Conservation (phyloP, 2,329 filamentous ascomycete species). For the Pseudogymnoascus verrucosus region DNA sequence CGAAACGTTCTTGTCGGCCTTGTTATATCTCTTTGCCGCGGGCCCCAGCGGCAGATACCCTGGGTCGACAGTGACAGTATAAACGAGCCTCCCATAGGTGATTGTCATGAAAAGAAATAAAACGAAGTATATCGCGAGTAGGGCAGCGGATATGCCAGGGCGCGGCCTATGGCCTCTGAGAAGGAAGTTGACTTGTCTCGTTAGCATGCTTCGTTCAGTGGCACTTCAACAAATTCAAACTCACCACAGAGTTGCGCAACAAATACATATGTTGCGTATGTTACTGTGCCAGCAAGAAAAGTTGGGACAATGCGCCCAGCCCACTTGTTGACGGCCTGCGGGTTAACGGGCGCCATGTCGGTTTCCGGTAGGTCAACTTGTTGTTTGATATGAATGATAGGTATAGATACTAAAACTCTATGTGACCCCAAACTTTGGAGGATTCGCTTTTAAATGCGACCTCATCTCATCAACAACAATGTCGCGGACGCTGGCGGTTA, state of each 20-base stretch:
- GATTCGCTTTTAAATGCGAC: neutral
- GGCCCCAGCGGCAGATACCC: slow-evolving; percentile 64
- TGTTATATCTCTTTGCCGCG: slow-evolving; percentile 19
- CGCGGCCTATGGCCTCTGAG: slow-evolving; percentile 39
- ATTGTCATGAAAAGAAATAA: slow-evolving; percentile 58
- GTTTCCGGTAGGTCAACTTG: neutral
- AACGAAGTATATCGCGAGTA: slow-evolving; percentile 66
- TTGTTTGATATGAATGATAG: slow-evolving; percentile 5
- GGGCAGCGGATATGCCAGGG: slow-evolving; percentile 52
- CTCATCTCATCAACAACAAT: slow-evolving; percentile 5
- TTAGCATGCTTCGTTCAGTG: slow-evolving; percentile 12
- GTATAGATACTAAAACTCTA: slow-evolving; percentile 1
- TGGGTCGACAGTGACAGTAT: slow-evolving; percentile 60
- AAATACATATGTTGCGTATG: slow-evolving; percentile 64
- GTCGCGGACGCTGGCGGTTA: neutral
- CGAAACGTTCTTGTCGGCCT: slow-evolving; percentile 24
- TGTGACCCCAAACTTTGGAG: slow-evolving; percentile 6
- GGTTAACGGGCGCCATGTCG: neutral
- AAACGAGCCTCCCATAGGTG: slow-evolving; percentile 64
- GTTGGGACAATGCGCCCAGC: slow-evolving; percentile 51
- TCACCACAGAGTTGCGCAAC: slow-evolving; percentile 60
- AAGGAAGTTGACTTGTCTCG: slow-evolving; percentile 60
- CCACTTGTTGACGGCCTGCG: slow-evolving; percentile 21
- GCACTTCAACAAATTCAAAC: slow-evolving; percentile 26
- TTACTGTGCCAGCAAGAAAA: slow-evolving; percentile 57